Conservation (phyloP, 805 yeast species). For the Wickerhamomyces subpelliculosus region DNA sequence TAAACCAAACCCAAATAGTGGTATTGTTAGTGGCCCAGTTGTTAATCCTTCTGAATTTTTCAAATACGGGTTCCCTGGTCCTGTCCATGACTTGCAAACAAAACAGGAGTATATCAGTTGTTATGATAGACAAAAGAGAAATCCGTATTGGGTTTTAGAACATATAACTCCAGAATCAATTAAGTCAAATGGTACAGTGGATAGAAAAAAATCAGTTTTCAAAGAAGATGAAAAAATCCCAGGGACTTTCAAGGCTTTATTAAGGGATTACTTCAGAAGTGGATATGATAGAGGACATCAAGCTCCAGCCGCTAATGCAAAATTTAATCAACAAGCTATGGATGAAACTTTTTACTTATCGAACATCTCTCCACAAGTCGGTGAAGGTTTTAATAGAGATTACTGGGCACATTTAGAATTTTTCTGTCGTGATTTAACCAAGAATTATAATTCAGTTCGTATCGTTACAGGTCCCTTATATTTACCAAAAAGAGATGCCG, state of each 20-base stretch:
- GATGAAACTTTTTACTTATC: conserved; percentile 87
- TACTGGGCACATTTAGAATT: conserved; percentile 97
- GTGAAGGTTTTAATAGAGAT: conserved; percentile 95
- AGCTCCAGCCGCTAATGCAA: conserved; percentile 97
- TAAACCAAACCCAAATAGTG: conserved; percentile 4
- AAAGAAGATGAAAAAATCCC: conserved; percentile 86
- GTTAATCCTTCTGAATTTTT: conserved; percentile 78
- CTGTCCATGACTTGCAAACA: conserved; percentile 74
- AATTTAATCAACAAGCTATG: conserved; percentile 86
- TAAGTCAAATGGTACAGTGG: conserved; percentile 42
- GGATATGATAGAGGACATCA: conserved; percentile 97
- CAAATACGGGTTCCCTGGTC: conserved; percentile 93
- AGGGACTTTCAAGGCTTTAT: conserved; percentile 58
- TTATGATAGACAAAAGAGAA: conserved; percentile 76
- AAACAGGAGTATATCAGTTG: conserved; percentile 78
- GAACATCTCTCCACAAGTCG: conserved; percentile 95
- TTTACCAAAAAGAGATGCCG: conserved; percentile 66
- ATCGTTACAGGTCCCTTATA: conserved; percentile 92
- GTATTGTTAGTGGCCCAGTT: conserved; percentile 24
- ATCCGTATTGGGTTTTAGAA: conserved; percentile 84
- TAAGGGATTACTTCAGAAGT: conserved; percentile 85
- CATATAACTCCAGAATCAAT: conserved; percentile 77
- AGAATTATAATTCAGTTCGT: conserved; percentile 67
- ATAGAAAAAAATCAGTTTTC: conserved; percentile 76
- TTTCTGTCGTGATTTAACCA: conserved; percentile 72